Conservation (phyloP, 1,284 basidiomycete species). For the Moesziomyces parantarcticus region DNA sequence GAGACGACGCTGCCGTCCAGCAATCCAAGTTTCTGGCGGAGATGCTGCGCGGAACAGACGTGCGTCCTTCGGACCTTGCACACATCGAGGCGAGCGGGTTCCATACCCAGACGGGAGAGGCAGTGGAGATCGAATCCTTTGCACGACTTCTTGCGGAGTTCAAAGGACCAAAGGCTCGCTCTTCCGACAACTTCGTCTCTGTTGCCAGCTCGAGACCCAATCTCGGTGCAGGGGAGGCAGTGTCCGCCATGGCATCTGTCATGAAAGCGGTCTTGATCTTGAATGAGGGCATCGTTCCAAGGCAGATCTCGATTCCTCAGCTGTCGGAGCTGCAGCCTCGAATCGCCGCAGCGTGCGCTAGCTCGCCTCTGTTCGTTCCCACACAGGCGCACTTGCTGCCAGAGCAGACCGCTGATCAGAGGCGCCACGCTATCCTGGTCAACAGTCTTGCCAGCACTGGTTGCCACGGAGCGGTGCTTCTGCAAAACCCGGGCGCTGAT, state of each 20-base stretch:
- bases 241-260: conserved; percentile 43
- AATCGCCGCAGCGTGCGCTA: conserved; percentile 14
- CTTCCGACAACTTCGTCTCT: conserved; percentile 8
- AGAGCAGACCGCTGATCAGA: background rate
- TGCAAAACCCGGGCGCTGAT: conserved; percentile 7
- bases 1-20: background rate
- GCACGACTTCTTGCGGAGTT: conserved; percentile 4
- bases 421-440: conserved; percentile 29
- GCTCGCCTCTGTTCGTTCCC: conserved; percentile 22
- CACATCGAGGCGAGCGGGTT: conserved; percentile 49
- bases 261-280: conserved; percentile 50
- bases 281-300: conserved; percentile 24
- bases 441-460: conserved; percentile 36
- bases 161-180: no score
- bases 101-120: conserved; percentile 32
- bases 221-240: conserved; percentile 46
- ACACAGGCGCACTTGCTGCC: conserved; percentile 19
- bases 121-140: conserved; percentile 41
- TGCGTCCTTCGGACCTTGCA: conserved; percentile 7
- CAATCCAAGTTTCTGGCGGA: conserved; percentile 19
- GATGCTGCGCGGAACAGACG: conserved; percentile 21
- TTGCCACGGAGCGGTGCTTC: conserved; percentile 33
- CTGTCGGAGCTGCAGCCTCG: conserved; percentile 24
- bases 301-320: conserved; percentile 24
- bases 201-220: conserved; percentile 42